Base-by-base conservation (phyloP, 1,284 basidiomycete species). In the Leccinum subrobustum region DNA sequence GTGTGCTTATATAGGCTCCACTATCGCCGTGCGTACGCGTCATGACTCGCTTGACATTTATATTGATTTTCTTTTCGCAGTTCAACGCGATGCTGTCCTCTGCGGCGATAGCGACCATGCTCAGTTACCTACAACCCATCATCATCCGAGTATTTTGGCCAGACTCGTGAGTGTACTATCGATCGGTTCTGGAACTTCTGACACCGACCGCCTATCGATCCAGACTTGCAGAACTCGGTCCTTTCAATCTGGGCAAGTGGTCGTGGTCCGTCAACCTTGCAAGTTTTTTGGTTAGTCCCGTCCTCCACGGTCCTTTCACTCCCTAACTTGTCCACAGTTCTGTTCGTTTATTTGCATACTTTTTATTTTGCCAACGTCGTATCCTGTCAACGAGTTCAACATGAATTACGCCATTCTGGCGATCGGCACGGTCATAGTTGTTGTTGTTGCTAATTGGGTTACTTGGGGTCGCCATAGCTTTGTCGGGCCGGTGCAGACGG, bases 351-450 rank as follows among this genome's bases (percentile, higher is more conserved):
- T 85, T 44, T 83, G 82, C 65, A 67, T 83, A 5, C 78, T 86
- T 8, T 85, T 86, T 69, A 75, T 87, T 57, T 75, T 89, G 23
- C 87, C 87, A 3, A 88, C 85, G 4, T 77, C 83, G 6, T 77
- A 79, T 51, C 87, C 86, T 1, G 84, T 85, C 31, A 83, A 77
- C n/a, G 64, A 76, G 52, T 67, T 78, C 59, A 84, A 85, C 72
- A 88, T 88, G 86, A 88, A 88, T 70, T 88, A 87, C 64, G 76
- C 84, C 2, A 73, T 84, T 52, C 78, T 85, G 1, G 81, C 81
- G 3, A 75, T 84, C 20, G 82, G 82, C 2, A 79, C 74, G 0
- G 72, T 85, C 6, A 63, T 79, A 18, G 76, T 83, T 20, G 53
- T 73, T 4, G 71, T 71, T 18, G 56, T 53, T 23, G 27, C 62